Percentiles rank a stretch among this genome's conserved stretches.
Conservation (phyloP, 2,329 filamentous ascomycete species). For the Didymella exigua region DNA sequence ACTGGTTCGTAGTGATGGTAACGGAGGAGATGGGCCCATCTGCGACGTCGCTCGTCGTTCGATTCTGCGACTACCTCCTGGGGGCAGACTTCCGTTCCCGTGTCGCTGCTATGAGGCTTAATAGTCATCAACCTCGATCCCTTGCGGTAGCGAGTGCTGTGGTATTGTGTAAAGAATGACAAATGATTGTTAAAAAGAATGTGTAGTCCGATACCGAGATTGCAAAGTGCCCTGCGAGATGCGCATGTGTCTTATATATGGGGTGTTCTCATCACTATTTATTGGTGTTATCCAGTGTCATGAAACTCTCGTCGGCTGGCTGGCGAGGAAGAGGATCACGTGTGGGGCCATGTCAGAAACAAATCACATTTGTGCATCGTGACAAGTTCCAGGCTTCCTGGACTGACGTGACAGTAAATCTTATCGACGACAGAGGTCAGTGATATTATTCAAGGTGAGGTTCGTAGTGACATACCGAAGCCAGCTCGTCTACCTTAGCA, state of each 20-base stretch:
- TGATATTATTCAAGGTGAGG: background rate
- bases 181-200: background rate
- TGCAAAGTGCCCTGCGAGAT: background rate
- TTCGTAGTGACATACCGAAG: background rate
- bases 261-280: background rate
- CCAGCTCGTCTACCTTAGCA: background rate
- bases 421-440: background rate
- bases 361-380: background rate
- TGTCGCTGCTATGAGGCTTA: background rate
- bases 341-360: background rate
- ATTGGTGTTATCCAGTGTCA: background rate
- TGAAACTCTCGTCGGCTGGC: background rate
- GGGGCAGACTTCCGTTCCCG: background rate
- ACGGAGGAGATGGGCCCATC: constrained; percentile 27
- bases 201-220: background rate
- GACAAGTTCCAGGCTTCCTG: background rate
- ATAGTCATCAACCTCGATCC: background rate
- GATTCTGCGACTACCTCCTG: constrained; percentile 7
- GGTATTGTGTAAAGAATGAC: background rate
- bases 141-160: background rate
- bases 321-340: background rate
- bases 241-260: background rate
- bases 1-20: constrained; percentile 28
- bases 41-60: constrained; percentile 18
- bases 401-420: background rate